A percentile compares a stretch with the other conserved stretches of the same genome.
Conservation (phyloP, 108 stramenopile species). For the Stephanodiscus triporus region DNA sequence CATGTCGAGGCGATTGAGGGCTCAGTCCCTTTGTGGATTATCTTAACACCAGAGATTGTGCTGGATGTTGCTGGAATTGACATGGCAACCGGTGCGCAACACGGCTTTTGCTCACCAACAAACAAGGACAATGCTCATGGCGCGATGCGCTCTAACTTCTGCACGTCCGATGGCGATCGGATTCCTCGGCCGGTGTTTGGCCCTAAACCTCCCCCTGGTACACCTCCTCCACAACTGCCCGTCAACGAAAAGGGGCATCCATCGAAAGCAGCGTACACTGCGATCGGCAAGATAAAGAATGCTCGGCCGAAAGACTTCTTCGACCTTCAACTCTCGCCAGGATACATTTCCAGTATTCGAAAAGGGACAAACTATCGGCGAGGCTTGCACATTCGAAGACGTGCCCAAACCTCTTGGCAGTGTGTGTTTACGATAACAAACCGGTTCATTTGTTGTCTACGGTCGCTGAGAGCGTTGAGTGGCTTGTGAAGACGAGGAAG, state of each 20-base stretch:
- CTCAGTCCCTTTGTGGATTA: not conserved
- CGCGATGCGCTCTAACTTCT: not conserved
- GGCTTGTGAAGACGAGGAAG: no score
- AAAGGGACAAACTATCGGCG: not conserved
- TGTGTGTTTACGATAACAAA: conserved; percentile 30
- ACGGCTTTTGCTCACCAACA: not conserved
- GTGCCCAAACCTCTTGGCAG: conserved; percentile 10
- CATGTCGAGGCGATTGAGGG: not conserved
- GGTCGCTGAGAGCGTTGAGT: not conserved
- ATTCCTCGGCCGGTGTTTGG: not conserved
- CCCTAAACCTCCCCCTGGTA: no score
- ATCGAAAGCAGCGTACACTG: no score
- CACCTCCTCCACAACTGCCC: no score
- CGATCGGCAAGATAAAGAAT: no score
- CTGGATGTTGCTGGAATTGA: not conserved
- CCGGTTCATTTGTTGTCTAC: conserved; percentile 37
- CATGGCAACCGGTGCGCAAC: not conserved
- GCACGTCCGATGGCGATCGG: not conserved
- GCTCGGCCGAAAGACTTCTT: no score
- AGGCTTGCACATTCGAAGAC: not conserved
- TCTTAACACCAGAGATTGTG: not conserved
- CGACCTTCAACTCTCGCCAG: no score
- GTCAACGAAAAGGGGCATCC: no score
- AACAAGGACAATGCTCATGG: not conserved
- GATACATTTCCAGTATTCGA: no score